Base-by-base conservation (phyloP, 2,329 filamentous ascomycete species). In the Thelonectria blattea region DNA sequence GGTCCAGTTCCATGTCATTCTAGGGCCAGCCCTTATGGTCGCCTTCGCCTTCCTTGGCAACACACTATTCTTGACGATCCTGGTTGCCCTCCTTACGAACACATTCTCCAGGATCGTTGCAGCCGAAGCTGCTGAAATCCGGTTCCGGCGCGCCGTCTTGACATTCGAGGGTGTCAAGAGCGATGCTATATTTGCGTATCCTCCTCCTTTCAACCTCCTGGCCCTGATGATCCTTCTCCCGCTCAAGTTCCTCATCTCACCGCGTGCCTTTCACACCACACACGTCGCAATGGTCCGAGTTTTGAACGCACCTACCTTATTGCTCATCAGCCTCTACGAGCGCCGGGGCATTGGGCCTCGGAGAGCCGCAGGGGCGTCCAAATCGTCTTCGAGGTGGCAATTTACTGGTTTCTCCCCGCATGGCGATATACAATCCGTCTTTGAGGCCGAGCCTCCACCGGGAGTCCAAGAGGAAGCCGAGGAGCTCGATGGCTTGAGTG, bases 31-130 rank as follows among this genome's bases (percentile, higher is more conserved):
- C 0, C 79, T 92, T 9, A 91, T 91, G 84, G 83, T 91, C 58
- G 81, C 85, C 3, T 92, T 91, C 73, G 88, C 89, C 6, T 91
- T 91, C 69, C 78, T 92, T 8, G 89, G 89, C 51, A 91, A 92
- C 73, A 91, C 88, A 0, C 81, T 92, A 39, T 91, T 92, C 76
- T 78, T 91, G 42, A 91, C 89, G 32, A 89, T 91, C 61, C 80
- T 91, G 0, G 88, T 91, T 0, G 88, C 89, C 7, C 89, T 91
- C 73, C 81, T 91, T 14, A 88, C 84, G 53, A 90, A 89, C 69
- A 90, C 88, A 0, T 91, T 91, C 70, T 85, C 84, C 43, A 85
- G 83, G 49, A 88, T 91, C 42, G 86, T 88, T 12, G 79, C 81
- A 42, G 87, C 90, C 63, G 87, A 88, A 6, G 84, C 83, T 0